phyloP scores from a whole-genome alignment of 139 green algal species.

The Ettlia oleoabundans region DNA sequence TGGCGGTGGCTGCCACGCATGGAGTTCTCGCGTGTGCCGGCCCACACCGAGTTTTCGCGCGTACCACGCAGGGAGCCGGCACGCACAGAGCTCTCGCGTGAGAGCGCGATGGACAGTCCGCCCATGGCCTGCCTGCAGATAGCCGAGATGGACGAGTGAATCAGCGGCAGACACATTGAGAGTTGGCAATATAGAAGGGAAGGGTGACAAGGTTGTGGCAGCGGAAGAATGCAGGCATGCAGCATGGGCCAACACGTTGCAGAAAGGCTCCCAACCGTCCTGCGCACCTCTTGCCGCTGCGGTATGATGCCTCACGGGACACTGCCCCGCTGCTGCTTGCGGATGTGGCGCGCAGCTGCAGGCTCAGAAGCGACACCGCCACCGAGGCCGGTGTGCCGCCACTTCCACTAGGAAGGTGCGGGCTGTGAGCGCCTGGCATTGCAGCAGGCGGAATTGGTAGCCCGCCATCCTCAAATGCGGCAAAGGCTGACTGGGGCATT shows the following conservation, averaged over 20 bases:
- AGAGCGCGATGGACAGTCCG: constrained; percentile 30
- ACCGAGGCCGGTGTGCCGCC: neutral
- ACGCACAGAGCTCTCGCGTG: constrained; percentile 10
- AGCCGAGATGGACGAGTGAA: neutral
- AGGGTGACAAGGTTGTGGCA: too few relatives aligned
- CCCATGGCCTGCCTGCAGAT: constrained; percentile 24
- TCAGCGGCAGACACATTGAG: neutral
- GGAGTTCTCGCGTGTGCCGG: neutral
- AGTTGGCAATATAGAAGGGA: neutral
- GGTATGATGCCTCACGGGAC: constrained; percentile 21
- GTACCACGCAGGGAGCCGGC: neutral
- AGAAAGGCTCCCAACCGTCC: neutral
- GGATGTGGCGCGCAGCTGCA: neutral
- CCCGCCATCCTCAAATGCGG: neutral
- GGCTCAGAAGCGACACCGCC: neutral
- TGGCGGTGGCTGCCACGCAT: constrained; percentile 1
- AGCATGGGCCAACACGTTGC: too few relatives aligned
- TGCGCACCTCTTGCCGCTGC: constrained; percentile 9
- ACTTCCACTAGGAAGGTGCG: neutral
- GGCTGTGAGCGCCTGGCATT: neutral
- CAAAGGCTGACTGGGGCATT: neutral
- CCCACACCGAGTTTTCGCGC: neutral
- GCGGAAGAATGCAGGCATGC: neutral
- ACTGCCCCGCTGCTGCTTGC: neutral
- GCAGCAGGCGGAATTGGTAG: neutral